Evolutionary conservation across 176 grass and related monocot genomes (phyloP).

Genomic region (Avena insularis): DNA sequence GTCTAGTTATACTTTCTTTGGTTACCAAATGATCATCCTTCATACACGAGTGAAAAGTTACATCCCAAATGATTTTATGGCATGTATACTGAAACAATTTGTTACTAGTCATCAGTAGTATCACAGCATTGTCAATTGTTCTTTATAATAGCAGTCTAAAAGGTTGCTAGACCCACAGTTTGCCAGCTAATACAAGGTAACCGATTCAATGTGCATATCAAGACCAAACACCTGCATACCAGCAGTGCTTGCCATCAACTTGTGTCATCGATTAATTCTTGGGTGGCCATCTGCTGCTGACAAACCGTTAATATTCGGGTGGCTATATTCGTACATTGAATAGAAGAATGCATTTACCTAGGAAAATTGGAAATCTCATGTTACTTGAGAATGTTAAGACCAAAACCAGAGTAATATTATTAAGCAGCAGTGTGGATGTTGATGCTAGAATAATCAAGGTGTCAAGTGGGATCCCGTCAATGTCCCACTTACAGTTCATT

Average conservation of each 20-base stretch:
- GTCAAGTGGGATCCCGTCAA: too few relatives aligned
- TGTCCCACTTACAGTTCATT: too few relatives aligned
- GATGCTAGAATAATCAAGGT: too few relatives aligned
- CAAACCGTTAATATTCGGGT: constrained; percentile 18
- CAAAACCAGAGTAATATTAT: too few relatives aligned
- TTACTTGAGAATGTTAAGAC: too few relatives aligned
- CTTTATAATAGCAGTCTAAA: neutral
- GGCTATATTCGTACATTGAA: constrained; percentile 3
- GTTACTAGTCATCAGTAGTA: constrained; percentile 6
- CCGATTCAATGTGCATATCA: constrained; percentile 21
- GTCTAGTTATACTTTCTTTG: neutral
- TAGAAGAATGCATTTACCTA: neutral
- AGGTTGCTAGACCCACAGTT: constrained; percentile 12
- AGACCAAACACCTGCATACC: neutral
- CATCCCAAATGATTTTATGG: constrained; percentile 37
- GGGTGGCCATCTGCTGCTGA: neutral
- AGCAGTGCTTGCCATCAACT: neutral
- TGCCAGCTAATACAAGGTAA: constrained; percentile 23
- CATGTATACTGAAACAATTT: constrained; percentile 11
- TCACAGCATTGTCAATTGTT: constrained; percentile 12
- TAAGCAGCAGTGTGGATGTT: too few relatives aligned
- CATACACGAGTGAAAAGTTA: constrained; percentile 7
- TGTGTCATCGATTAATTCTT: neutral
- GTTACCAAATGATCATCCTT: constrained; percentile 14
- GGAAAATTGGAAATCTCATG: neutral